Evolutionary conservation across 2,329 filamentous ascomycete genomes (phyloP).

Genomic region (Hypomyces rosellus): DNA sequence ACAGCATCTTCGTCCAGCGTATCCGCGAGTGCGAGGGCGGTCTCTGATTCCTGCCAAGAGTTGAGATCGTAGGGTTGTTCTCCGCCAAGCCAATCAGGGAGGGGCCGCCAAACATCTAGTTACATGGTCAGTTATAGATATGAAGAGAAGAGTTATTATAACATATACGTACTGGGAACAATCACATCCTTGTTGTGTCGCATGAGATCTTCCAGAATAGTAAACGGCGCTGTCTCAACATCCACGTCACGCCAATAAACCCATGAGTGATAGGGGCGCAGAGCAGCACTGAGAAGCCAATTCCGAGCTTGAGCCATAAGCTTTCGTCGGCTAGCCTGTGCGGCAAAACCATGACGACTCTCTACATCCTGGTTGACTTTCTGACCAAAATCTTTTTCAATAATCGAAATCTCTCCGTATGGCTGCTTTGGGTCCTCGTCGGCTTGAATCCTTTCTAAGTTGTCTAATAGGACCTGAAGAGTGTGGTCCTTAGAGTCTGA

Average conservation of each 20-base stretch:
- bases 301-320: constrained; percentile 97
- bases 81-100: constrained; percentile 96
- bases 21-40: constrained; percentile 84
- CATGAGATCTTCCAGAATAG: constrained; percentile 96
- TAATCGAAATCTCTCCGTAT: constrained; percentile 94
- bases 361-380: constrained; percentile 97
- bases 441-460: constrained; percentile 72
- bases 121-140: constrained; percentile 19
- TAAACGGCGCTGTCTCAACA: constrained; percentile 94
- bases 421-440: constrained; percentile 72
- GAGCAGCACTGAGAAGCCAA: constrained; percentile 88
- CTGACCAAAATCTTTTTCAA: constrained; percentile 98
- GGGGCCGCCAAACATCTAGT: constrained; percentile 94
- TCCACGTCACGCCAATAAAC: constrained; percentile 99
- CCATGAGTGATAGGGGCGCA: constrained; percentile 95
- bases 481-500: constrained; percentile 96
- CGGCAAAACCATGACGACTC: constrained; percentile 93
- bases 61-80: constrained; percentile 98
- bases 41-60: constrained; percentile 99
- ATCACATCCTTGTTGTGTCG: constrained; percentile 98
- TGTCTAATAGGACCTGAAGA: constrained; percentile 64
- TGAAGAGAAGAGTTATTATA: neutral
- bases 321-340: constrained; percentile 88
- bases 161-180: constrained; percentile 76
- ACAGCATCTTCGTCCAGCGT: constrained; percentile 96